These are phyloP conservation scores for Hymenoscyphus scutula DNA, from an alignment of 2,329 filamentous ascomycete species.

Conservation along the genomic window DNA sequence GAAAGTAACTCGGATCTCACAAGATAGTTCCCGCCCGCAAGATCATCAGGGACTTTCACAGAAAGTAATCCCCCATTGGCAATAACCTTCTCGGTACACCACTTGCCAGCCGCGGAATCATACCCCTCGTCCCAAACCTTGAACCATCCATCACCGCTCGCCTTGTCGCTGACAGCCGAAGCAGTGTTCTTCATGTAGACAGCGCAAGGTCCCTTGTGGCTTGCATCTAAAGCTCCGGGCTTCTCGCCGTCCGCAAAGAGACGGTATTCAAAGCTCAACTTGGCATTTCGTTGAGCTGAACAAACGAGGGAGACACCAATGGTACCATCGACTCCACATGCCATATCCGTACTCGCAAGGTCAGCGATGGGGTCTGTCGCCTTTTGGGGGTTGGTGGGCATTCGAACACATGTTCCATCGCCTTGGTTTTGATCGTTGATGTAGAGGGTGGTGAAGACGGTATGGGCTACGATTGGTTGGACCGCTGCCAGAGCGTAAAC, in stretches of 20 bases:
- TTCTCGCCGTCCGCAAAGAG: conserved; percentile 54
- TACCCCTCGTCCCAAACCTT: conserved; percentile 73
- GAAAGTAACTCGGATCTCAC: conserved; percentile 68
- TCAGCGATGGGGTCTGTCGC: conserved; percentile 58
- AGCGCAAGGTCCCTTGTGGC: conserved; percentile 67
- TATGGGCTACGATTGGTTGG: conserved; percentile 50
- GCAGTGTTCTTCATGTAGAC: conserved; percentile 71
- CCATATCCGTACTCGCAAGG: conserved; percentile 61
- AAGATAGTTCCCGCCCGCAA: conserved; percentile 68
- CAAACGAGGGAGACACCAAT: conserved; percentile 49
- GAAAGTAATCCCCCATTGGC: conserved; percentile 61
- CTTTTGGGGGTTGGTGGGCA: conserved; percentile 52
- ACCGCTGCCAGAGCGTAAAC: conserved; percentile 23
- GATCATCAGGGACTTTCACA: conserved; percentile 57
- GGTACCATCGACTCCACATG: conserved; percentile 61
- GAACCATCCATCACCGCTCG: conserved; percentile 70
- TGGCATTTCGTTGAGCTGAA: conserved; percentile 29
- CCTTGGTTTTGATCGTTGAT: conserved; percentile 63
- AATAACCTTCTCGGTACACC: conserved; percentile 71
- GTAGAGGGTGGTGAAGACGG: conserved; percentile 61
- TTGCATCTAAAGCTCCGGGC: conserved; percentile 56
- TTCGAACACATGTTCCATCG: conserved; percentile 69
- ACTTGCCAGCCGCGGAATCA: conserved; percentile 51
- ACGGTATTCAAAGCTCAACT: conserved; percentile 59
- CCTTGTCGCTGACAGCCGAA: conserved; percentile 51